Conservation (phyloP, 352 stramenopile species). For the Blastocystis hominis region DNA sequence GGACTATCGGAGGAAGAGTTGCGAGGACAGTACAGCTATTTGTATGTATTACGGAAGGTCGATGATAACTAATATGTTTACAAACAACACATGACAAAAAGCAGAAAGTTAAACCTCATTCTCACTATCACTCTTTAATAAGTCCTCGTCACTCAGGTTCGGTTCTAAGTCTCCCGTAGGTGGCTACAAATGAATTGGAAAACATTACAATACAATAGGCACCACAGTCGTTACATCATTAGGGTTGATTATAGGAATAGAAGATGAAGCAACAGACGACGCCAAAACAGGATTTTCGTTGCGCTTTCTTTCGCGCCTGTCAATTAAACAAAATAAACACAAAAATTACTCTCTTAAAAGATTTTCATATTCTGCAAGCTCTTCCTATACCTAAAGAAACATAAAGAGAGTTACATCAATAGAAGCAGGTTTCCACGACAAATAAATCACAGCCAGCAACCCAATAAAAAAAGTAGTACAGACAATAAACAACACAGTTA, state of each 20-base stretch:
- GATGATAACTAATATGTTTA: not conserved
- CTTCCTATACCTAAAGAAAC: not conserved
- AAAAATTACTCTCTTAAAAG: slow-evolving; percentile 11
- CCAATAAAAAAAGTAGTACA: not conserved
- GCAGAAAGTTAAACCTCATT: not conserved
- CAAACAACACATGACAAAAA: not conserved
- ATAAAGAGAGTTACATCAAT: slow-evolving; percentile 10
- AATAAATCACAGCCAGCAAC: not conserved
- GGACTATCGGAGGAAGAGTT: not conserved
- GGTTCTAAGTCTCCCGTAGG: not conserved
- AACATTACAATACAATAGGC: not conserved
- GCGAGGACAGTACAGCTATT: slow-evolving; percentile 19
- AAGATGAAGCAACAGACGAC: not conserved
- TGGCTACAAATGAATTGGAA: not conserved
- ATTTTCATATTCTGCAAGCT: slow-evolving; percentile 20
- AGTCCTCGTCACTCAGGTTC: slow-evolving; percentile 1
- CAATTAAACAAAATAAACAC: not conserved
- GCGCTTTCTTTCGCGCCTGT: not conserved
- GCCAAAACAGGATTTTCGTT: not conserved
- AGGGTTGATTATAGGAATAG: not conserved
- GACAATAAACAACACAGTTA: not conserved
- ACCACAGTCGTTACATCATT: not conserved
- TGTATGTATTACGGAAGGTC: slow-evolving; percentile 10
- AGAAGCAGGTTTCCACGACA: not conserved
- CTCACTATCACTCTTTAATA: slow-evolving; percentile 14